phyloP scores from a whole-genome alignment of 2,329 filamentous ascomycete species.

The Apiospora sp. region DNA sequence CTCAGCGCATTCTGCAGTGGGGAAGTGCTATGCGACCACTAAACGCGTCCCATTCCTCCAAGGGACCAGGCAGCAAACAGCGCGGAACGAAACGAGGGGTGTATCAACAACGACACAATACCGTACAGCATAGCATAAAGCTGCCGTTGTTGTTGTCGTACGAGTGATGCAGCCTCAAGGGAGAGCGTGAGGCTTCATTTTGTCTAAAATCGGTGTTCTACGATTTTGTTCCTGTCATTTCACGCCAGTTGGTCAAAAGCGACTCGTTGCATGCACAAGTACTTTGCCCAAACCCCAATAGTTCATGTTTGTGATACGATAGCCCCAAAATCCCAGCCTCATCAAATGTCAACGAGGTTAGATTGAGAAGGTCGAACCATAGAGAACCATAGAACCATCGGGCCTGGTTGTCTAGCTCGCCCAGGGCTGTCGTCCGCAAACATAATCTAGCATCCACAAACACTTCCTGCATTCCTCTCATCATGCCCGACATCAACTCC shows the following conservation, averaged over 20 bases:
- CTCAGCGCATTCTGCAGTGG: not conserved
- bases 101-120: conserved; percentile 18
- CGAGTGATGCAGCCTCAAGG: not conserved
- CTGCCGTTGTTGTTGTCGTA: not conserved
- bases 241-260: not conserved
- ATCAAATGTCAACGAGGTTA: conserved; percentile 17
- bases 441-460: not conserved
- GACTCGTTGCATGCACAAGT: not conserved
- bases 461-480: conserved; percentile 26
- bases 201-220: not conserved
- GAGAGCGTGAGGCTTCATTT: not conserved
- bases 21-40: conserved; percentile 21
- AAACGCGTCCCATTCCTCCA: conserved; percentile 21
- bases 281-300: not conserved
- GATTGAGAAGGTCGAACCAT: not conserved
- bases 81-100: conserved; percentile 14
- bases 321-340: conserved; percentile 11
- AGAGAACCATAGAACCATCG: not conserved
- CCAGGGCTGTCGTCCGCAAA: not conserved
- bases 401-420: not conserved
- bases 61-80: not conserved
- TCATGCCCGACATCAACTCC: conserved; percentile 49
- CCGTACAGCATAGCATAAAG: not conserved
- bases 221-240: not conserved
- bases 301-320: conserved; percentile 6